These are phyloP conservation scores for Gossypium lobatum DNA, from an alignment of 441 rosid species.

Conservation along the genomic window DNA sequence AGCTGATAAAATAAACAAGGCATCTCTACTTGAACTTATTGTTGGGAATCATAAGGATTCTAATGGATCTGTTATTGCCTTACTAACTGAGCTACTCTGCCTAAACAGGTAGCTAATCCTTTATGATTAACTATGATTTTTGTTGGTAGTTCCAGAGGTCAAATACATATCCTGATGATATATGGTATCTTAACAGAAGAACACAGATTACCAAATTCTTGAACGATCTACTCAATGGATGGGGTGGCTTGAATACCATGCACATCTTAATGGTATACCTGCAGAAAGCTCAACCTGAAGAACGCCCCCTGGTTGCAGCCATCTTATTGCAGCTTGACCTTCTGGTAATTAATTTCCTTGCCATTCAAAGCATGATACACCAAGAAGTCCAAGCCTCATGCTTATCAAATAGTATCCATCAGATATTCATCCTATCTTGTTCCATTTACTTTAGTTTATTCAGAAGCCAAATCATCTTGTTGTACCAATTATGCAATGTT, in stretches of 20 bases:
- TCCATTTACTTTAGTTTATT: neutral
- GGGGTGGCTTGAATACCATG: constrained; percentile 44
- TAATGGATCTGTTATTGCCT: constrained; percentile 21
- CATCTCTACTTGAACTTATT: constrained; percentile 46
- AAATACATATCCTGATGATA: constrained; percentile 8
- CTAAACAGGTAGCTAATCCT: constrained; percentile 34
- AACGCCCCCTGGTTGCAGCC: constrained; percentile 45
- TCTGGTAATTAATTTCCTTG: constrained; percentile 35
- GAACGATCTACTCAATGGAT: constrained; percentile 32
- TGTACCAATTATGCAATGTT: neutral
- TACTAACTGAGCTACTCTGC: constrained; percentile 44
- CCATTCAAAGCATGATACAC: neutral
- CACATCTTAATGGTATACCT: constrained; percentile 45
- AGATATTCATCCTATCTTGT: neutral
- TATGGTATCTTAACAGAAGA: constrained; percentile 29
- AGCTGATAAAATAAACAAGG: constrained; percentile 37
- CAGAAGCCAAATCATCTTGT: neutral
- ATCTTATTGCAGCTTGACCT: constrained; percentile 57
- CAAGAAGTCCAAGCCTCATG: neutral
- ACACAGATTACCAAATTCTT: constrained; percentile 30
- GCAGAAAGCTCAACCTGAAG: constrained; percentile 39
- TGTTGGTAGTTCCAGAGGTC: neutral
- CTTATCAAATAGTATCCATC: neutral
- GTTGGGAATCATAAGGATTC: constrained; percentile 26
- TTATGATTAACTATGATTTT: neutral